phyloP scores from a whole-genome alignment of 202 grass and related monocot genomes.

The Panicum hallii region DNA sequence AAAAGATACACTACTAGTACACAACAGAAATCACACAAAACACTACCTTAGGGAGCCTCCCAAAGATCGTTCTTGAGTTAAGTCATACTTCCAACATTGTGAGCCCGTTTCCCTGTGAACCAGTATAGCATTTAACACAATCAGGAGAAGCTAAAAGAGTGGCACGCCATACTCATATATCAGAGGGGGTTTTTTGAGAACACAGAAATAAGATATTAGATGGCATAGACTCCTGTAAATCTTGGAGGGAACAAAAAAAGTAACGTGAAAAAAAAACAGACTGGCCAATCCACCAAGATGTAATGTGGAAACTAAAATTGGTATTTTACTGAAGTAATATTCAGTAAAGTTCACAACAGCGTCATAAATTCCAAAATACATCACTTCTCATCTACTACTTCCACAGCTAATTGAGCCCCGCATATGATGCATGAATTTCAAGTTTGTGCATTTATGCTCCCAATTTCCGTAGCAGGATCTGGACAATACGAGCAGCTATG shows the following conservation, averaged over 20 bases:
- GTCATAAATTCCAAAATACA: constrained; percentile 6
- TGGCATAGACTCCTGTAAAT: not conserved
- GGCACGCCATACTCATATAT: not conserved
- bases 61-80: constrained; percentile 40
- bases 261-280: not conserved
- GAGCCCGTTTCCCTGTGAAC: constrained; percentile 51
- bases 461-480: not conserved
- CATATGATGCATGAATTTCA: not conserved
- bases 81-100: constrained; percentile 57
- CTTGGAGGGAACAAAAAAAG: not conserved
- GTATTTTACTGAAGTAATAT: not conserved
- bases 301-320: not conserved
- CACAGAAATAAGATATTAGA: not conserved
- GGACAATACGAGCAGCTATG: not conserved
- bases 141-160: constrained; percentile 1
- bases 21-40: constrained; percentile 27
- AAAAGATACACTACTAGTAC: not conserved
- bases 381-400: not conserved
- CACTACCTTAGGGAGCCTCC: constrained; percentile 58
- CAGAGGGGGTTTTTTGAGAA: not conserved
- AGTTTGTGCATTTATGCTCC: not conserved
- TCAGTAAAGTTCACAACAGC: not conserved
- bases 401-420: not conserved
- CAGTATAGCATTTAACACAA: constrained; percentile 5
- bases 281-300: not conserved